Conservation (phyloP, 805 yeast species). For the Ascoidea asiatica region DNA sequence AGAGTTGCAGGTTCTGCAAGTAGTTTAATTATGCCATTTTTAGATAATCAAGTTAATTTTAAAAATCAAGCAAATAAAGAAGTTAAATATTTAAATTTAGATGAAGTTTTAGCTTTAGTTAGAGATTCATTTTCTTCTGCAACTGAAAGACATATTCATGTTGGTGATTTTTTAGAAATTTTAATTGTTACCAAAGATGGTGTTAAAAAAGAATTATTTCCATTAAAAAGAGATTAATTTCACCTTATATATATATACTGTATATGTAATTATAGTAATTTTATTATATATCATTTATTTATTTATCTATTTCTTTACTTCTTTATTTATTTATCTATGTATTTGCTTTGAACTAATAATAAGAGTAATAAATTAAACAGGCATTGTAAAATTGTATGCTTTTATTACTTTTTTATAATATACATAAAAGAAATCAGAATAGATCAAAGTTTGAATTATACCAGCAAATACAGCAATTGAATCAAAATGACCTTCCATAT, state of each 20-base stretch:
- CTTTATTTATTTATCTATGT: not conserved
- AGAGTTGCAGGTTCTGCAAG: constrained; percentile 99
- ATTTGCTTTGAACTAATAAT: no score
- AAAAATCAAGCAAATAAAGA: constrained; percentile 77
- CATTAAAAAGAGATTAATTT: constrained; percentile 70
- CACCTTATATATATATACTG: not conserved
- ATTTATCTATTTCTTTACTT: not conserved
- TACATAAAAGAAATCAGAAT: constrained; percentile 91
- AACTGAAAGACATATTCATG: constrained; percentile 96
- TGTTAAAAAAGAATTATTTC: constrained; percentile 67
- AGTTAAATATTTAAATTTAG: constrained; percentile 53
- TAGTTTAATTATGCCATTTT: constrained; percentile 88
- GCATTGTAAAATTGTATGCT: constrained; percentile 66
- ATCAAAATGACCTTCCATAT: constrained; percentile 48
- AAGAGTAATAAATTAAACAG: constrained; percentile 20
- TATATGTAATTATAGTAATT: not conserved
- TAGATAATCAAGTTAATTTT: constrained; percentile 93
- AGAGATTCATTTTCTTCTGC: constrained; percentile 93
- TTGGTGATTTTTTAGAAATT: constrained; percentile 92
- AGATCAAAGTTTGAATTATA: constrained; percentile 68
- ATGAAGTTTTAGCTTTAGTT: constrained; percentile 78
- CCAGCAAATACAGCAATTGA: constrained; percentile 68
- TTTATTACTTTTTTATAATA: constrained; percentile 74
- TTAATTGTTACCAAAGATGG: constrained; percentile 90
- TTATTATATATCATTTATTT: not conserved